Evolutionary conservation across 208 protist species (phyloP).

Genomic region (Spongospora subterranea): DNA sequence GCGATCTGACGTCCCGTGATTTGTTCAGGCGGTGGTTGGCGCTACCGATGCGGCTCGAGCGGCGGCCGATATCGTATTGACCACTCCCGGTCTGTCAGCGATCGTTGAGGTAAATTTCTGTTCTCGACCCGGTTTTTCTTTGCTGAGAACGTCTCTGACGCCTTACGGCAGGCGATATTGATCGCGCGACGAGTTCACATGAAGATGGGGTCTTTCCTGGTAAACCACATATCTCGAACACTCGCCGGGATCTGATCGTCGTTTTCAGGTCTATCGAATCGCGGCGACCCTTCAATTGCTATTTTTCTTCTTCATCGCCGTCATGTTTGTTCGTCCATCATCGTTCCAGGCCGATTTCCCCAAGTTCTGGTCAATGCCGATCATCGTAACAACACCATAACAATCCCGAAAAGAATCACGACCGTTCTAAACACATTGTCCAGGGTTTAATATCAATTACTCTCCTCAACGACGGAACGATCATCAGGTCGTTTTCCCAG

Average conservation of each 20-base stretch:
- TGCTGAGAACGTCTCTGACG: conserved; percentile 45
- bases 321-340: background rate
- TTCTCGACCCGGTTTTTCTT: conserved; percentile 6
- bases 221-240: background rate
- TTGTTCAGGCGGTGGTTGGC: background rate
- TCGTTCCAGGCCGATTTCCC: background rate
- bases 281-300: conserved; percentile 58
- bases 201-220: conserved; percentile 48
- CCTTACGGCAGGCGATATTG: conserved; percentile 56
- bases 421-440: background rate
- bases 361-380: conserved; percentile 24
- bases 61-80: conserved; percentile 61
- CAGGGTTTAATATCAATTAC: conserved; percentile 1
- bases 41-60: conserved; percentile 62
- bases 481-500: conserved; percentile 42
- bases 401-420: background rate
- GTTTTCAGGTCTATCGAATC: conserved; percentile 23
- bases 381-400: background rate
- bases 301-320: conserved; percentile 62
- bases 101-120: conserved; percentile 55
- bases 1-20: background rate
- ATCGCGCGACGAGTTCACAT: background rate
- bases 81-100: conserved; percentile 49
- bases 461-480: conserved; percentile 38
- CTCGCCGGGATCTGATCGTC: background rate